Evolutionary conservation across 257 asterid species (phyloP), one percentile per base, ranked within the genome.

Genomic region (Catharanthus roseus): DNA sequence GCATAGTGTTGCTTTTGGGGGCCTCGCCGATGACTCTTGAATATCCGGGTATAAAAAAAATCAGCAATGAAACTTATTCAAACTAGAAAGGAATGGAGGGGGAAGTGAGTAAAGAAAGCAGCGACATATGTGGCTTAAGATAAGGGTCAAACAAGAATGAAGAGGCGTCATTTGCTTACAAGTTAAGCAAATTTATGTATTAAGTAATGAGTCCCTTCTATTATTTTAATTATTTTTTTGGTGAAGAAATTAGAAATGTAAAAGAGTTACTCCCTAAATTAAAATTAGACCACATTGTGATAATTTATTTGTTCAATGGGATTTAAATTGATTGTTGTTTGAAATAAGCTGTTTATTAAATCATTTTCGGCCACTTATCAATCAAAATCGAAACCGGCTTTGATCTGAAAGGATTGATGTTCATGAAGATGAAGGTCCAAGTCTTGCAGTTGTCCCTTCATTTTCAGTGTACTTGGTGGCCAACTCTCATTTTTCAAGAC

Each of bases 121-220:
- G 84, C 83, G 86, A 78, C 67, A 74, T 76, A 74, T 67, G 68
- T 70, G 88, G 76, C 92, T 80, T 33, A 74, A 81, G 78, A 78
- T 83, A 76, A 79, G 88, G 92, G 90, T 87, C 92, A 85, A 87
- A 87, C 92, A 79, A 87, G 88, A 81, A 78, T 72, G 77, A 75
- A 77, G 69, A 6, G 75, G 80, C 80, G 78, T 80, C 81, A 82
- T 77, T 84, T 79, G 80, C 92, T 86, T 86, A 28, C 78, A 75
- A 54, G 79, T 42, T 72, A 82, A 86, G 92, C 86, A 82, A 86
- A 72, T 54, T 26, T 64, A 29, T 78, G 66, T 38, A 66, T 64
- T 72, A 72, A 64, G 55, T 50, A 73, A 66, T 64, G 68, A 21
- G 0, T 29, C 71, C 68, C 69, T 63, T 51, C 68, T 57, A 47